Base-by-base conservation (phyloP, 2,329 filamentous ascomycete genomes). In the Trichoderma gracile region DNA sequence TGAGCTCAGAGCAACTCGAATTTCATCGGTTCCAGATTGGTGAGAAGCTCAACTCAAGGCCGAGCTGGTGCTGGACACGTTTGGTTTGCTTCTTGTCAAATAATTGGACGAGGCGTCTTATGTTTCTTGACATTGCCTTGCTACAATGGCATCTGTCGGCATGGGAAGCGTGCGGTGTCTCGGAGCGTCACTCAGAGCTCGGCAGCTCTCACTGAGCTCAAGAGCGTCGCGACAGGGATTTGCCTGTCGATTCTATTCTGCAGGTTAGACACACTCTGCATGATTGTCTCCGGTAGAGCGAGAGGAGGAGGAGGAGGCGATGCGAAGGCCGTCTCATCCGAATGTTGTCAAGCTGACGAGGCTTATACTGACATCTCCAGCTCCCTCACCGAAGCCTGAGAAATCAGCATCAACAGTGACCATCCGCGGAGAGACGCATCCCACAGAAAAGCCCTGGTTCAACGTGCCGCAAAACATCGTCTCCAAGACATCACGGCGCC, bases 381-480 rank as follows among this genome's bases (percentile, higher is more conserved):
- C 42, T 47, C 14, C 58, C 6, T 43, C 38, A 30, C 19, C 33
- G 14, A 52, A 14, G 38, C 4, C 49, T 8, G 9, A 60, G 19
- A n/a, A 30, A 27, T 70, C 73, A 38, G 71, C 73, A 23, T 71
- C 73, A 38, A 71, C 73, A 23, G 77, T 90, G 67, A 81, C 78
- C 12, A 83, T 95, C 68, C 85, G 88, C 69, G 88, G 85, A 68
- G 82, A 81, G 67, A 78, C 77, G 10, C 93, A 93, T 75, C 73
- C 78, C 19, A 88, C 84, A 19, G 93, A 98, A 74, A 77, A 84
- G 62, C 77, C 83, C 59, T 97, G 92, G 90, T 95, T 90, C 77
- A 99, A 99, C 77, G 84, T 91, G 15, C 88, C 94, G 3, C 71
- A 84, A 27, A 89, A 88, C 63, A 93, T 99, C 67, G 79, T 93